A percentile compares a stretch with the other conserved stretches of the same genome.
Conservation (phyloP, 139 green algal genomes). For the Pseudopediastrum boryanum region DNA sequence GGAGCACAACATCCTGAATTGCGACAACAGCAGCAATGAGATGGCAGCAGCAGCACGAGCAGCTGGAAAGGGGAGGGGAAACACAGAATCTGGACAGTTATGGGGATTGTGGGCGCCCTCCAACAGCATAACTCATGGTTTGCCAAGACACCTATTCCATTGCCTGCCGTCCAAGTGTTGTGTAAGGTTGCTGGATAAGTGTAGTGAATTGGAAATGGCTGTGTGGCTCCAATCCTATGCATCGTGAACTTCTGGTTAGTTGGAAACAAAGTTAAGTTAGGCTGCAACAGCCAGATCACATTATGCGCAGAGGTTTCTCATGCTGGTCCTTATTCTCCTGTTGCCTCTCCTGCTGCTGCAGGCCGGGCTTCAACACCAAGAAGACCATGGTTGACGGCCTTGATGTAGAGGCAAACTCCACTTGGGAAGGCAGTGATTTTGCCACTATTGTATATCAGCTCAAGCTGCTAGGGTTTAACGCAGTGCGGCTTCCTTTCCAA, state of each 20-base stretch:
- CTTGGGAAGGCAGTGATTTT: conserved; percentile 32
- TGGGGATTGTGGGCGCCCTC: too few species aligned
- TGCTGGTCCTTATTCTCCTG: too few species aligned
- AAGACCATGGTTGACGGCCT: conserved; percentile 33
- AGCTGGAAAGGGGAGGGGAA: not conserved
- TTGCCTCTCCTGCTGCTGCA: not conserved
- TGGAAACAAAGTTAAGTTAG: too few species aligned
- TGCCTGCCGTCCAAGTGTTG: too few species aligned
- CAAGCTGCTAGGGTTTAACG: conserved; percentile 28
- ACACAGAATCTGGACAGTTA: not conserved
- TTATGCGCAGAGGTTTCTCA: too few species aligned
- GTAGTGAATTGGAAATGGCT: too few species aligned
- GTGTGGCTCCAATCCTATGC: too few species aligned
- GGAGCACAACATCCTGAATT: not conserved
- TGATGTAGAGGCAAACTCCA: conserved; percentile 13
- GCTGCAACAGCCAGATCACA: too few species aligned
- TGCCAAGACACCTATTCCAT: too few species aligned
- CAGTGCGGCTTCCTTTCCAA: conserved; percentile 23
- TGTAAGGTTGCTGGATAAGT: too few species aligned
- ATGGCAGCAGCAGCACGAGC: not conserved
- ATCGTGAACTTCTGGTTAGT: too few species aligned
- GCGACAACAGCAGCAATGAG: not conserved
- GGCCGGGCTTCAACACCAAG: conserved; percentile 31
- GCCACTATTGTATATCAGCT: conserved; percentile 27
- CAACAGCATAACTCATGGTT: too few species aligned